Base-by-base conservation (phyloP, 495 filamentous ascomycete species). In the Letharia columbiana region DNA sequence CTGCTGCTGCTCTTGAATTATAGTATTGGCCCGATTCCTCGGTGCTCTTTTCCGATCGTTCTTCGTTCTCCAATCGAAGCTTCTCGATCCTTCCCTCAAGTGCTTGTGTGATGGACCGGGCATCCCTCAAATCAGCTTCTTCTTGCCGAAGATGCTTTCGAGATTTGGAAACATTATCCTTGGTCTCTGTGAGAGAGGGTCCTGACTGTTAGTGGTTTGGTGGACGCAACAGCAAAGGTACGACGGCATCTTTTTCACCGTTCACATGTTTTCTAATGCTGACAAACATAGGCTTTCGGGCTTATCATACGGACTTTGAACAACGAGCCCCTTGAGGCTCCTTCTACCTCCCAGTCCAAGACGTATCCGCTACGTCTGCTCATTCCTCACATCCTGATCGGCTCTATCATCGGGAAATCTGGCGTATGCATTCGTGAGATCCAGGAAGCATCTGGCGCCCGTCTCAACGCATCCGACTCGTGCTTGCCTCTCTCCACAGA, bases 181-280 rank as follows among this genome's bases (percentile, higher is more conserved):
- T 77, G 6, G 86, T 83, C 44, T 80, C 76, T n/a, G 73, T 68
- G 37, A 39, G 94, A 98, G 77, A 88, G 94, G 73, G 97, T 98
- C 69, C 79, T 98, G 72, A 98, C 94, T 41, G 95, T 98, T 62
- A 96, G 91, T 77, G 94, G 94, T 65, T 84, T 87, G 66, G 93
- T 97, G 64, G 94, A 98, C 79, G 92, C 92, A 66, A 91, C 92
- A 71, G 95, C 94, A 67, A 98, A 98, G 86, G 93, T 96, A 85
- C 12, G 17, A 17, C 69, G 82, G 56, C 60, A 20, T 47, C 62
- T 65, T 65, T 60, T 60, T 23, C 1, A 11, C 33, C 18, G 52
- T 47, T 64, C 41, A 18, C 28, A 57, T 60, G 23, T 33, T 50
- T 39, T 31, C 42, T 54, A 20, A 4, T 64, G 62, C 45, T 60